Evolutionary conservation across 805 yeast species (phyloP), one percentile per base, ranked within the genome.

Genomic region (Candida tammaniensis): DNA sequence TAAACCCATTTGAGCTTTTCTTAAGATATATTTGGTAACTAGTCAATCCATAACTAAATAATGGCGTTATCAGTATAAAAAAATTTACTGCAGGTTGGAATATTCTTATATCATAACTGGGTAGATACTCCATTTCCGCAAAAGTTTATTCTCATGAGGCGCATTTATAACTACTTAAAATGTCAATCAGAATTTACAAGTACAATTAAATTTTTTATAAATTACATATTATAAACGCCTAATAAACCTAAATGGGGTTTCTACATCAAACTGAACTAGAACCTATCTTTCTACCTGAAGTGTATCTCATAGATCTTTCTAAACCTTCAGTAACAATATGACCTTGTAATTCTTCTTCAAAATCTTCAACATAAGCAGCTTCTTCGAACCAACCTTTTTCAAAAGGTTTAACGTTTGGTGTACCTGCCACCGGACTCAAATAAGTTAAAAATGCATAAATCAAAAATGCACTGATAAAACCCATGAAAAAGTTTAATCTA

Each of bases 31-130:
- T 87, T 43, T 83, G 70, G 30, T 76, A 65, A 22, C 88, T 74
- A 1, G 96, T 87, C 11, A 93, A 76, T 2, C 95, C 95, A 52
- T 89, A 88, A 5, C 96, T 85, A 41, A 89, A 72, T 27, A 88
- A 57, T 2, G 97, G 97, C 0, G 96, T 83, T 51, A 85, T 75
- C 19, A 87, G 75, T 53, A 88, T 78, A 52, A 82, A 58, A 44
- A 78, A 68, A 44, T 83, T 82, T 30, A 80, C 74, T 17, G 79
- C 16, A 15, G 32, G 32, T 21, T 30, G 32, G 20, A 18, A n/a
- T n/a, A n/a, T n/a, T n/a, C n/a, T n/a, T n/a, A n/a, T n/a, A n/a
- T n/a, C n/a, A n/a, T n/a, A n/a, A n/a, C n/a, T n/a, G n/a, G n/a
- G n/a, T n/a, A n/a, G n/a, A n/a, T n/a, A n/a, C n/a, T n/a, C n/a